phyloP scores from a whole-genome alignment of 2,329 filamentous ascomycete genomes.

The Beauveria australis region DNA sequence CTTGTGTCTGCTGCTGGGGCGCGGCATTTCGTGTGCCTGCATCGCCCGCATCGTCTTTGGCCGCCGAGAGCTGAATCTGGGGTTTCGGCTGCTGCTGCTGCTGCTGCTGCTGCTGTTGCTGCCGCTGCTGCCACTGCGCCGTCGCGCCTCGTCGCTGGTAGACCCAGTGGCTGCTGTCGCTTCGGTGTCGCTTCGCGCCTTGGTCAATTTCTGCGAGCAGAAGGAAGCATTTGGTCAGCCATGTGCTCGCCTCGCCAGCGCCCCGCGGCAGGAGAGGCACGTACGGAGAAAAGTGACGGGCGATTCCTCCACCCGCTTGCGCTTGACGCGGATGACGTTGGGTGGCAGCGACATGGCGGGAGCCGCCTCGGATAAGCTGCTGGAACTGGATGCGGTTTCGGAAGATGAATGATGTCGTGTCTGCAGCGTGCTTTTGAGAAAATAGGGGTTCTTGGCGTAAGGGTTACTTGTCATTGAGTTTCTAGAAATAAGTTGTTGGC shows the following conservation, averaged over 20 bases:
- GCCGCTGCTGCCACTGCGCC: constrained; percentile 14
- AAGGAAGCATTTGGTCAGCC: background rate
- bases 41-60: constrained; percentile 29
- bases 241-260: background rate
- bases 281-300: constrained; percentile 49
- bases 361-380: background rate
- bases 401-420: background rate
- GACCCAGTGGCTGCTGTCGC: constrained; percentile 39
- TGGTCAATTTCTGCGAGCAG: constrained; percentile 39
- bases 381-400: background rate
- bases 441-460: background rate
- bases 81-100: constrained; percentile 24
- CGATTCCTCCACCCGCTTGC: constrained; percentile 46
- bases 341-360: constrained; percentile 47
- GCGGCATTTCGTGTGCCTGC: background rate
- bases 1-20: constrained; percentile 7
- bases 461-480: background rate
- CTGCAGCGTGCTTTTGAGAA: background rate
- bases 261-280: constrained; percentile 16
- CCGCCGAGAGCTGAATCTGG: constrained; percentile 40
- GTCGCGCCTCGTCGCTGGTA: constrained; percentile 43
- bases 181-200: constrained; percentile 44
- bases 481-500: background rate
- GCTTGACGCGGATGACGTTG: constrained; percentile 52
- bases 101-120: constrained; percentile 14